These are phyloP conservation scores for Fusarium continuum DNA, from an alignment of 2,329 filamentous ascomycete genomes.

Conservation along the genomic window DNA sequence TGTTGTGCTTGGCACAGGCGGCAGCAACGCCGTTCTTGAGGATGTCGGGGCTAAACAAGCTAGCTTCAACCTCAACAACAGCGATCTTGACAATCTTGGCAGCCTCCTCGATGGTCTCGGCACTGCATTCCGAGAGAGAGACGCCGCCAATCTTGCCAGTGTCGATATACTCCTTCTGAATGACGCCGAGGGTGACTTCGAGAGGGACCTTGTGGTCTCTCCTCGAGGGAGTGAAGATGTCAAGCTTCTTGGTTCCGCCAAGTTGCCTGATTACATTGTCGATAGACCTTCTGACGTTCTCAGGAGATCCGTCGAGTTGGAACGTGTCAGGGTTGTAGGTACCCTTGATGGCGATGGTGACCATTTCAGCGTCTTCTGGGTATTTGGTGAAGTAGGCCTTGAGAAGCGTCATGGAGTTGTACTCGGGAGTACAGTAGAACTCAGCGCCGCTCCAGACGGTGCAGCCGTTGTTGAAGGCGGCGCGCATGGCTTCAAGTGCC, in stretches of 20 bases:
- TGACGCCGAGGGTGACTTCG: conserved; percentile 53
- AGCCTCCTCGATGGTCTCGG: conserved; percentile 59
- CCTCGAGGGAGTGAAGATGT: conserved; percentile 68
- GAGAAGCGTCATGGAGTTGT: conserved; percentile 67
- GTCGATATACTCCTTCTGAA: conserved; percentile 59
- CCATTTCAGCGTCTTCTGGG: conserved; percentile 69
- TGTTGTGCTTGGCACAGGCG: conserved; percentile 68
- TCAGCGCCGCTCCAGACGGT: conserved; percentile 71
- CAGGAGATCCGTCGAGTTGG: conserved; percentile 60
- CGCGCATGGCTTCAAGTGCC: conserved; percentile 64
- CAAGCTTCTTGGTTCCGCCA: conserved; percentile 66
- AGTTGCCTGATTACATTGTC: conserved; percentile 63
- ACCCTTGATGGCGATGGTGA: conserved; percentile 72
- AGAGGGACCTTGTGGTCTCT: conserved; percentile 61
- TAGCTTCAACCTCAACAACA: conserved; percentile 64
- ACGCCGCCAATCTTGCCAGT: conserved; percentile 62
- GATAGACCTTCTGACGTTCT: conserved; percentile 64
- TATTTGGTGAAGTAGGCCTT: conserved; percentile 70
- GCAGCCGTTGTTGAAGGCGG: conserved; percentile 56
- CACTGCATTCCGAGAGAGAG: conserved; percentile 61
- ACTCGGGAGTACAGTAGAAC: conserved; percentile 68
- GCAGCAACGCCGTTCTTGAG: conserved; percentile 61
- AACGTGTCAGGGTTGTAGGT: conserved; percentile 51
- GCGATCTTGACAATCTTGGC: conserved; percentile 55
- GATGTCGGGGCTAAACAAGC: conserved; percentile 59